Evolutionary conservation across 208 protist species (phyloP).

Genomic region (Lotmaria passim): DNA sequence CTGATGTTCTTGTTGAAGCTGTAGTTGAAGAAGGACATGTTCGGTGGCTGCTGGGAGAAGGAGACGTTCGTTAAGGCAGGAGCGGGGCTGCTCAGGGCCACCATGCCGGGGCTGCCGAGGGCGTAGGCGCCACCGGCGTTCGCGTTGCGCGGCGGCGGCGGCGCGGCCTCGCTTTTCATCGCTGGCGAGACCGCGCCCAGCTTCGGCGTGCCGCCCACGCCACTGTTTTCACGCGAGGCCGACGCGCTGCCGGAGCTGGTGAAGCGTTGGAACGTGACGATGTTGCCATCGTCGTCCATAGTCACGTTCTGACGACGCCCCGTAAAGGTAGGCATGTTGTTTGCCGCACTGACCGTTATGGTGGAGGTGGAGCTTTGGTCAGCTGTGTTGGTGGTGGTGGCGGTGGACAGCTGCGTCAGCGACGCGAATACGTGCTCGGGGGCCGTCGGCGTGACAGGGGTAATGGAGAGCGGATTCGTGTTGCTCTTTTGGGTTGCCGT

Average conservation of each 20-base stretch:
- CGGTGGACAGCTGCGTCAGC: background rate
- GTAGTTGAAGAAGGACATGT: conserved; percentile 51
- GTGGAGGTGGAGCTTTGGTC: conserved; percentile 6
- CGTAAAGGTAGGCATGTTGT: conserved; percentile 16
- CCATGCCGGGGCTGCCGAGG: background rate
- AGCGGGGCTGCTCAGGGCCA: conserved; percentile 1
- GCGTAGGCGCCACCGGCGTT: background rate
- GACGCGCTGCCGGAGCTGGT: conserved; percentile 8
- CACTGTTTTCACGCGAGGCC: background rate
- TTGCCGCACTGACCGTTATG: background rate
- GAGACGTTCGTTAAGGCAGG: conserved; percentile 20
- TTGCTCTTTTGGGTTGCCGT: background rate
- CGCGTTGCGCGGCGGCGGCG: too few species aligned
- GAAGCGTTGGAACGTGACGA: conserved; percentile 20
- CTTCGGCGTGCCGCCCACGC: background rate
- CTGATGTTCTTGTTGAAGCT: conserved; percentile 66
- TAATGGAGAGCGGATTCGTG: conserved; percentile 2
- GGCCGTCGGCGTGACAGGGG: background rate
- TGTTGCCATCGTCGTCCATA: conserved; percentile 28
- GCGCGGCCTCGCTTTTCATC: too few species aligned
- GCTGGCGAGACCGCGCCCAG: background rate
- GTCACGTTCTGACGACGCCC: conserved; percentile 30
- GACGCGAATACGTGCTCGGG: background rate
- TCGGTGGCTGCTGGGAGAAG: conserved; percentile 24
- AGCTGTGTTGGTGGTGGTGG: background rate